Evolutionary conservation across 345 rosid genomes (phyloP), one percentile per base, ranked within the genome.

Genomic region (Populus alba): DNA sequence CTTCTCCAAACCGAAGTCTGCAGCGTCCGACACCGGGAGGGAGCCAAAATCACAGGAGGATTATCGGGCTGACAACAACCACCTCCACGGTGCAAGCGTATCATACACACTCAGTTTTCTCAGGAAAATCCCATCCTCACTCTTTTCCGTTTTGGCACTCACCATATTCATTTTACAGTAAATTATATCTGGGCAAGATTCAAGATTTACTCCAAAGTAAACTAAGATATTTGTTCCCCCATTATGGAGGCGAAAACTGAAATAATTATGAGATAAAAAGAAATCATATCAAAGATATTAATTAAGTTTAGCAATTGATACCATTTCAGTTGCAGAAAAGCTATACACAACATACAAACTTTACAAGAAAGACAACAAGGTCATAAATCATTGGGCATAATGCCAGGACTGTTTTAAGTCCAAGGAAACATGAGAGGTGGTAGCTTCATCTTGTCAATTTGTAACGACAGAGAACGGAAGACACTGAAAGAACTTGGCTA

Each of bases 271-370:
- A 3, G 23, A 59, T 25, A 41, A 55, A 65, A 62, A 4, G 17
- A 55, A 12, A 23, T 45, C 73, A 68, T 43, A 35, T 49, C 12
- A n/a, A 65, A 39, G 22, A 25, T 75, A 45, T 73, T n/a, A 45
- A 20, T 59, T 70, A 53, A 22, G n/a, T 51, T 70, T 38, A 33
- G 68, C 71, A 39, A 39, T 27, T 71, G 67, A 73, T 37, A 31
- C 47, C 71, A 72, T 70, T 75, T 41, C n/a, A 35, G 27, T 65
- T 11, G 31, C 33, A 53, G 65, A 49, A 37, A 20, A 72, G 68
- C 72, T 75, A 67, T 76, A 47, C 68, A 78, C 78, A 82, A 16
- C 33, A 57, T 13, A 51, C 13, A 7, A 49, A 73, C 75, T 70
- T 41, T 68, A 70, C 80, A 79, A 13, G 78, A 71, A 39, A 67